Conservation (phyloP, 2,329 filamentous ascomycete species). For the Calonectria crousiana region DNA sequence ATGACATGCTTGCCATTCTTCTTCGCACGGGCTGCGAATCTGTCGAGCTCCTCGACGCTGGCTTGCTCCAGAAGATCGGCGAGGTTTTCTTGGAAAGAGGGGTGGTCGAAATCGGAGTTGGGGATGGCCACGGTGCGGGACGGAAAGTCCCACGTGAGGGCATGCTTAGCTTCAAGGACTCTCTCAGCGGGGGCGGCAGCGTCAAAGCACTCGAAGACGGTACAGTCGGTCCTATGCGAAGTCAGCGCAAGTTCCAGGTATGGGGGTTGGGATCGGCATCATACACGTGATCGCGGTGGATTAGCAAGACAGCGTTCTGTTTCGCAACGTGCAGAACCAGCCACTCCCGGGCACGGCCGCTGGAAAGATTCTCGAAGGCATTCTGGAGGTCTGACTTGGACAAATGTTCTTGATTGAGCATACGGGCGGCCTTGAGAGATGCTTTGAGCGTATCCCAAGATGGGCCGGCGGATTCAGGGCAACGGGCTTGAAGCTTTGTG, state of each 20-base stretch:
- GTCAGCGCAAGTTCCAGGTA: conserved; percentile 29
- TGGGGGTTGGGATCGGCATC: conserved; percentile 6
- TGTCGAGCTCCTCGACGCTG: conserved; percentile 64
- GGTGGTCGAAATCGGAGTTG: conserved; percentile 37
- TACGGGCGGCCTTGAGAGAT: conserved; percentile 15
- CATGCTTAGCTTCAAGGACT: conserved; percentile 63
- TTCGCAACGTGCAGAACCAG: conserved; percentile 33
- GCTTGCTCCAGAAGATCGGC: conserved; percentile 68
- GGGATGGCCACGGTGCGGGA: conserved; percentile 63
- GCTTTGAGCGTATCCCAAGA: conserved; percentile 1
- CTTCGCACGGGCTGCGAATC: conserved; percentile 62
- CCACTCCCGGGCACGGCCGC: conserved; percentile 3
- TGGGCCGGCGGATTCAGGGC: neutral
- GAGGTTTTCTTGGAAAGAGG: conserved; percentile 50
- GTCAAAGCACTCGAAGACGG: conserved; percentile 70
- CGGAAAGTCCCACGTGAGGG: conserved; percentile 72
- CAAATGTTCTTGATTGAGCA: conserved; percentile 15
- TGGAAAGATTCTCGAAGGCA: neutral
- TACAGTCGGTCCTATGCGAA: conserved; percentile 37
- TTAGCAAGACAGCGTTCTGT: conserved; percentile 48
- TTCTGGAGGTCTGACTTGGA: neutral
- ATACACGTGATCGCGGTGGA: conserved; percentile 44
- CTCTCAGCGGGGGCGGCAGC: conserved; percentile 64
- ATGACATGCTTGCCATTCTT: conserved; percentile 65
- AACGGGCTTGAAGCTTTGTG: conserved; percentile 22